Percentiles rank a stretch among this genome's conserved stretches.
phyloP scores from a whole-genome alignment of 2,329 filamentous ascomycete species.

The Pyrenochaeta sp. region DNA sequence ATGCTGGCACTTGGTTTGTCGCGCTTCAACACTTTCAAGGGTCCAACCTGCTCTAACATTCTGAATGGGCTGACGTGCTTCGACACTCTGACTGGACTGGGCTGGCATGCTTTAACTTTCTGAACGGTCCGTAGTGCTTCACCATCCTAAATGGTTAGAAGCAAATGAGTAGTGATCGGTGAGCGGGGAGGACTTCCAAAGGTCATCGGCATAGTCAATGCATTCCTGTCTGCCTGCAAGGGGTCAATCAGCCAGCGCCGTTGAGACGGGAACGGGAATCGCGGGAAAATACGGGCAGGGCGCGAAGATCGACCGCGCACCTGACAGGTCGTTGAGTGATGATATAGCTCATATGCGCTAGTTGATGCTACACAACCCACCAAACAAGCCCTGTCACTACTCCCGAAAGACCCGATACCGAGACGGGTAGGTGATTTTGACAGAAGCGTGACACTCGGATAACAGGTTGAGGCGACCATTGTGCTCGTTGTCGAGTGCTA shows the following conservation, averaged over 20 bases:
- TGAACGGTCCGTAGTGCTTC: conserved; percentile 15
- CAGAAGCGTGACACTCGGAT: conserved; percentile 40
- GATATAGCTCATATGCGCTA: conserved; percentile 31
- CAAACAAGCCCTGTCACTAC: conserved; percentile 21
- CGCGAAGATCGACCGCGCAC: conserved; percentile 26
- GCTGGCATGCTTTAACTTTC: no score
- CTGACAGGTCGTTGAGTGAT: conserved; percentile 26
- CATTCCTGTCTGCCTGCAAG: conserved; percentile 24
- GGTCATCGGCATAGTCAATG: conserved; percentile 9
- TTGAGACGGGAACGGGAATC: conserved; percentile 33
- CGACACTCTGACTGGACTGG: no score
- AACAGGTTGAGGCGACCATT: conserved; percentile 13
- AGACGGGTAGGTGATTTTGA: conserved; percentile 39
- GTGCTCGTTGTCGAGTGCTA: conserved; percentile 20
- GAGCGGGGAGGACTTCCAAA: conserved; percentile 1
- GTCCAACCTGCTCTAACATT: no score
- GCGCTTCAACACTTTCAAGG: conserved; percentile 11
- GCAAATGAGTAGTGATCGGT: conserved; percentile 15
- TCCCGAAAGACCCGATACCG: conserved; percentile 19
- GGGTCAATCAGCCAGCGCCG: conserved; percentile 19
- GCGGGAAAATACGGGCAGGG: conserved; percentile 42
- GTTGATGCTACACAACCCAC: conserved; percentile 30
- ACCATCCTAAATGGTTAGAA: conserved; percentile 8
- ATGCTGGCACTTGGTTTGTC: conserved; percentile 14
- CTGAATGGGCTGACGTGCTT: no score